Conservation (phyloP, 805 yeast species). For the Saccharomycopsis guyanensis region DNA sequence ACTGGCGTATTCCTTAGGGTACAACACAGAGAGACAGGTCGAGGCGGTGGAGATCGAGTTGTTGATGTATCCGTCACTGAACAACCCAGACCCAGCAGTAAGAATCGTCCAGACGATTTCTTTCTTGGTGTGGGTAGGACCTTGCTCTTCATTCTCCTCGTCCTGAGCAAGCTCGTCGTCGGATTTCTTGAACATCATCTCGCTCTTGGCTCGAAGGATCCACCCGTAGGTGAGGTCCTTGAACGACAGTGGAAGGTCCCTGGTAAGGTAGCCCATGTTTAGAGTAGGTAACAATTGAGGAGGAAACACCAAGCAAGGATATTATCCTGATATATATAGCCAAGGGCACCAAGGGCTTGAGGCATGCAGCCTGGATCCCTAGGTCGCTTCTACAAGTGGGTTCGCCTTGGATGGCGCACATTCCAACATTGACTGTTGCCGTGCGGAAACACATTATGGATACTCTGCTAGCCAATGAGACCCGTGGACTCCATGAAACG, state of each 20-base stretch:
- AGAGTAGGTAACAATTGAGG: too few relatives aligned
- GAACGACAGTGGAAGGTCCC: slow-evolving; percentile 44
- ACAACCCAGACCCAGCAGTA: slow-evolving; percentile 87
- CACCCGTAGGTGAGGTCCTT: slow-evolving; percentile 34
- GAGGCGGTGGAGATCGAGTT: slow-evolving; percentile 75
- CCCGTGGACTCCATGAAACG: too few relatives aligned
- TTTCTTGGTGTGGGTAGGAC: slow-evolving; percentile 18
- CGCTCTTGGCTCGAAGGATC: slow-evolving; percentile 35
- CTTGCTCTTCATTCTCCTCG: slow-evolving; percentile 22
- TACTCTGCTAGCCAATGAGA: too few relatives aligned
- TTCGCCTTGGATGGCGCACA: too few relatives aligned
- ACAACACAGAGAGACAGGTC: slow-evolving; percentile 58
- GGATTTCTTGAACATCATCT: slow-evolving; percentile 33
- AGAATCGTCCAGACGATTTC: slow-evolving; percentile 53
- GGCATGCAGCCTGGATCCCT: too few relatives aligned
- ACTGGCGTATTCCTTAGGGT: slow-evolving; percentile 51
- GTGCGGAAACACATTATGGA: too few relatives aligned
- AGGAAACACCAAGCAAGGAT: too few relatives aligned
- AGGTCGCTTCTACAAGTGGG: too few relatives aligned
- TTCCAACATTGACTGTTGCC: too few relatives aligned
- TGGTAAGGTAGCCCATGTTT: slow-evolving; percentile 26
- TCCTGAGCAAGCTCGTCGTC: slow-evolving; percentile 24
- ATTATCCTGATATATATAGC: too few relatives aligned
- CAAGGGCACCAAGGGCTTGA: too few relatives aligned
- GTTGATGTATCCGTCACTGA: slow-evolving; percentile 89